A percentile compares a stretch with the other conserved stretches of the same genome.
These are phyloP conservation scores for Neonothopanus nambi DNA, from an alignment of 1,284 basidiomycete genomes.

Conservation along the genomic window DNA sequence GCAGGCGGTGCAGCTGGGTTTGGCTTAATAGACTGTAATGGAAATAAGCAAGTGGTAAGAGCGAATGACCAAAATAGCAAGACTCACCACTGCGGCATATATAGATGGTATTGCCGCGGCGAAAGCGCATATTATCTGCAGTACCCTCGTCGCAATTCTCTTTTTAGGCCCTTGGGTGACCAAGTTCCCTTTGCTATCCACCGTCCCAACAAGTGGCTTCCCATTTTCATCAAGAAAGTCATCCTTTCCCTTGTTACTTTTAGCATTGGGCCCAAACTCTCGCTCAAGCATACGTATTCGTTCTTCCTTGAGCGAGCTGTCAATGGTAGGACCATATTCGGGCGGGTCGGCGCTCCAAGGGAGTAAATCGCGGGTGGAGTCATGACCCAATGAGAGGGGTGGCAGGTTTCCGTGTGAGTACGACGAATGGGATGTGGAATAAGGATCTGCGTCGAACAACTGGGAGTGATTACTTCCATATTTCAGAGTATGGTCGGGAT, in stretches of 20 bases:
- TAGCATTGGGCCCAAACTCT: conserved; percentile 51
- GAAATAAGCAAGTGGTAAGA: conserved; percentile 14
- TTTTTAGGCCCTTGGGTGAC: conserved; percentile 65
- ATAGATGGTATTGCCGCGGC: conserved; percentile 55
- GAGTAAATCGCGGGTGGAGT: conserved; percentile 41
- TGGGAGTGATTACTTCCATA: conserved; percentile 23
- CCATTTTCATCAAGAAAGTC: conserved; percentile 43
- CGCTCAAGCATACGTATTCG: conserved; percentile 68
- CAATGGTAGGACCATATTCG: conserved; percentile 41
- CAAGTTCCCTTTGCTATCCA: conserved; percentile 54
- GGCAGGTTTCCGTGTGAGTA: no score
- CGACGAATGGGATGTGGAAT: conserved; percentile 17
- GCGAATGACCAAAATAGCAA: not conserved
- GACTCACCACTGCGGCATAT: conserved; percentile 56
- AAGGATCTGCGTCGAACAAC: conserved; percentile 23
- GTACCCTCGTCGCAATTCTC: conserved; percentile 47
- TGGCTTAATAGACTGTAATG: conserved; percentile 55
- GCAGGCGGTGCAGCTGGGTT: conserved; percentile 54
- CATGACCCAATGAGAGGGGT: conserved; percentile 36
- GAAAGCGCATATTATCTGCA: conserved; percentile 51
- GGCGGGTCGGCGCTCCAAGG: conserved; percentile 49
- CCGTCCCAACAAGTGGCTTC: conserved; percentile 54
- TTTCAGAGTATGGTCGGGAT: conserved; percentile 37
- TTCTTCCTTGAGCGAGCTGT: conserved; percentile 59
- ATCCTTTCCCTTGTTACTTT: conserved; percentile 26